Base-by-base conservation (phyloP, 768 basidiomycete species). In the Clathrus columnatus region DNA sequence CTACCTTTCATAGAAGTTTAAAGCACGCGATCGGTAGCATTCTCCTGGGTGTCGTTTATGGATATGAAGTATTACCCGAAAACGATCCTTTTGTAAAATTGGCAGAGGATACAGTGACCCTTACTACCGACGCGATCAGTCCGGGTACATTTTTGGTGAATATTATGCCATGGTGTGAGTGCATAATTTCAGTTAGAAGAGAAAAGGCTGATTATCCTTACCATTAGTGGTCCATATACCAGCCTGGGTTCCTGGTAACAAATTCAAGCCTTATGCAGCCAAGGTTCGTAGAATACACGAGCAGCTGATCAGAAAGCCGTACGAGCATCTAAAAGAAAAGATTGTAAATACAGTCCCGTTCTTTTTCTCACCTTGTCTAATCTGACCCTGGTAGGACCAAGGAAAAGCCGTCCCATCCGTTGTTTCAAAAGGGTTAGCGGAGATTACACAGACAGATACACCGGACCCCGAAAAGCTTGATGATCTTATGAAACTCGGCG, bases 181-280 rank as follows among this genome's bases (percentile, higher is more conserved):
- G 29, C 7, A 32, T 32, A n/a, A n/a, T 36, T 3, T 8, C 36
- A n/a, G 36, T 8, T 36, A n/a, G n/a, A n/a, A n/a, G n/a, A n/a
- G n/a, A n/a, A n/a, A n/a, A n/a, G n/a, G n/a, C n/a, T n/a, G n/a
- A n/a, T n/a, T n/a, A n/a, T n/a, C n/a, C n/a, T n/a, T n/a, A n/a
- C n/a, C n/a, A n/a, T n/a, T 8, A 36, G 36, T 36, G 36, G 36
- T 36, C n/a, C 36, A 61, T 47, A 46, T 62, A 26, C 61, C 61
- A 5, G 50, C 42, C 8, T 62, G 61, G 60, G 45, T 61, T 18
- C 61, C 61, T 16, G 60, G 60, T 10, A 54, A 60, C 17, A 32
- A 50, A 14, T 62, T 62, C 46, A 42, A 61, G 32, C 47, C 41
- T 11, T 27, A 50, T 18, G 58, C 51, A 7, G 10, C 20, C 6